Conservation (phyloP, 1,139 yeast genomes). For the Pichia terricola region DNA sequence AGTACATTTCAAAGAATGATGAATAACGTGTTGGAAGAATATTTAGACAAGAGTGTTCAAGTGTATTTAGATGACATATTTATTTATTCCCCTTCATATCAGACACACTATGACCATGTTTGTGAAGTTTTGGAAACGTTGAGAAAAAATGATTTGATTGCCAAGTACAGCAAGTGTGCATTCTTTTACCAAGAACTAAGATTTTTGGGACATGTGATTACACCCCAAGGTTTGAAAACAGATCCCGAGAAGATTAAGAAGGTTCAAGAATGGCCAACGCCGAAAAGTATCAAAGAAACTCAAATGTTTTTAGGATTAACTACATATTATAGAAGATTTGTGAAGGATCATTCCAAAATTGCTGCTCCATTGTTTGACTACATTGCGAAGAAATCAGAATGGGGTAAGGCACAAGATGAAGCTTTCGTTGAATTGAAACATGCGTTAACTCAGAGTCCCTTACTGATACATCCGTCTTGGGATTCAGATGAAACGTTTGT, state of each 20-base stretch:
- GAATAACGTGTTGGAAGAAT: no score
- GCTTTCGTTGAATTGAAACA: conserved; percentile 2
- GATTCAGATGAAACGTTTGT: no score
- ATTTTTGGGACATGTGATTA: no score
- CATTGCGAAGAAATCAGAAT: background rate
- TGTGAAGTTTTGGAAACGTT: no score
- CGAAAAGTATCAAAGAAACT: conserved; percentile 2
- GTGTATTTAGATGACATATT: no score
- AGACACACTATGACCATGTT: no score
- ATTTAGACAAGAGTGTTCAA: no score
- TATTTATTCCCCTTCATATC: no score
- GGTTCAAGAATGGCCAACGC: conserved; percentile 6
- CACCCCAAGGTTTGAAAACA: conserved; percentile 2
- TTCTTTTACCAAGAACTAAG: no score
- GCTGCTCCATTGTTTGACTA: conserved; percentile 2
- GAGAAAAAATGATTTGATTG: no score
- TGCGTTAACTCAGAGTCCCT: background rate
- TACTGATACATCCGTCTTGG: background rate
- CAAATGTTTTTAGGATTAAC: conserved; percentile 8
- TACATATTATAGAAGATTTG: conserved; percentile 8
- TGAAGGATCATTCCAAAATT: conserved; percentile 2
- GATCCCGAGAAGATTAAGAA: conserved; percentile 7
- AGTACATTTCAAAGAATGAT: no score
- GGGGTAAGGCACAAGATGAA: background rate
- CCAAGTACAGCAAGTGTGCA: no score